Evolutionary conservation across 2,329 filamentous ascomycete genomes (phyloP).

Genomic region (Rutstroemia sp.): DNA sequence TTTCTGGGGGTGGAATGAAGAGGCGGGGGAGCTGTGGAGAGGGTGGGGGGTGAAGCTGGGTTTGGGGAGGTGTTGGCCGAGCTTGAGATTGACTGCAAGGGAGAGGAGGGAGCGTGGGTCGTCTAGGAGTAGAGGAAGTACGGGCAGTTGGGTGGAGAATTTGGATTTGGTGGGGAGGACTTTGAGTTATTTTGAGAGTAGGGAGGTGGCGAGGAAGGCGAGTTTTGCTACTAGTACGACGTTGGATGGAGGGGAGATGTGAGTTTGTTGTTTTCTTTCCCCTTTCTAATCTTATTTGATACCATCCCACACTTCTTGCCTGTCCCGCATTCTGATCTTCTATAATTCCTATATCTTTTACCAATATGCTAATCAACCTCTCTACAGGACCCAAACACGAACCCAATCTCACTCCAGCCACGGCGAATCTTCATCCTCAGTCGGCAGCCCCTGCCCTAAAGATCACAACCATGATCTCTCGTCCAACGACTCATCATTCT

Average conservation of each 20-base stretch:
- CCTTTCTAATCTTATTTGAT: fast-evolving
- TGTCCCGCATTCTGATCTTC: background rate
- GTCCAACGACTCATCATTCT: background rate
- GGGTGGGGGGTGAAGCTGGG: conserved; percentile 16
- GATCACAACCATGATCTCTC: background rate
- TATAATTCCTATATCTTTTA: too few species aligned
- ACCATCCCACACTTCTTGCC: background rate
- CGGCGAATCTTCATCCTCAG: background rate
- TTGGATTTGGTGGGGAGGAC: conserved; percentile 22
- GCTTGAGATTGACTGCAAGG: conserved; percentile 12
- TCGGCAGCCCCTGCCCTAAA: background rate
- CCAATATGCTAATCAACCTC: too few species aligned
- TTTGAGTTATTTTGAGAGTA: conserved; percentile 19
- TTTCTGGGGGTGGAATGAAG: conserved; percentile 58
- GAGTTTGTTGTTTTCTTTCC: background rate
- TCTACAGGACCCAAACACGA: too few species aligned
- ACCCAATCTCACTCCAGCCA: background rate
- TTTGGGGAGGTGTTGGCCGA: conserved; percentile 19
- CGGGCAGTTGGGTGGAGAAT: conserved; percentile 7
- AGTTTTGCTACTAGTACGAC: background rate
- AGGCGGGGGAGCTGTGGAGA: conserved; percentile 48
- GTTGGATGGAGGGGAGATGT: background rate
- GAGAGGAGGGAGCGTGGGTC: conserved; percentile 1
- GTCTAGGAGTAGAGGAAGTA: background rate
- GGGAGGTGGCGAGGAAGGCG: conserved; percentile 10